Evolutionary conservation across 2,329 filamentous ascomycete species (phyloP).

Genomic region (Trichoderma simmonsii): DNA sequence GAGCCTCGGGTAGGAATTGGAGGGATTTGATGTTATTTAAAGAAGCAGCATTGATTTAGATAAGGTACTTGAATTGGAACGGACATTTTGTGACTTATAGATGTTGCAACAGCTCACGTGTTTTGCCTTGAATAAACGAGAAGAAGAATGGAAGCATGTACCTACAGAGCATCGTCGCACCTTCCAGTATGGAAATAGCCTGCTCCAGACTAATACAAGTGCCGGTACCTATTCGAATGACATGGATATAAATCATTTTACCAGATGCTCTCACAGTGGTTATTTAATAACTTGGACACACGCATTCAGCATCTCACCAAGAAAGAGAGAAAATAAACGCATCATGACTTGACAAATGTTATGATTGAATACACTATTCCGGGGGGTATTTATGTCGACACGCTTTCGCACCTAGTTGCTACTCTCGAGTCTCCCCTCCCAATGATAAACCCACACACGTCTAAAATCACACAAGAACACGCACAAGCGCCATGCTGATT

Average conservation of each 20-base stretch:
- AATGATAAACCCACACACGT: neutral
- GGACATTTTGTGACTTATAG: neutral
- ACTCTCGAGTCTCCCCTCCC: slow-evolving; percentile 9
- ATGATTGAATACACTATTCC: slow-evolving; percentile 9
- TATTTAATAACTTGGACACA: neutral
- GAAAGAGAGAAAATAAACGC: neutral
- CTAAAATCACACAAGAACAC: slow-evolving; percentile 10
- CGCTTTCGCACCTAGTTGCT: slow-evolving; percentile 15
- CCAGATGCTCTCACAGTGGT: neutral
- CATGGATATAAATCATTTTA: too few relatives aligned
- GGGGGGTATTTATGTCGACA: slow-evolving; percentile 6
- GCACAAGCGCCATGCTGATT: slow-evolving; percentile 12
- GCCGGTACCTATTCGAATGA: neutral
- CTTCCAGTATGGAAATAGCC: neutral
- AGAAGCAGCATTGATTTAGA: slow-evolving; percentile 8
- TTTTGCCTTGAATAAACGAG: neutral
- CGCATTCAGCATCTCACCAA: neutral
- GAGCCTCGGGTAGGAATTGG: neutral
- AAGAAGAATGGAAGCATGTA: neutral
- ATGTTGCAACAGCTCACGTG: neutral
- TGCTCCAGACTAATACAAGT: neutral
- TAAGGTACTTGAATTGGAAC: neutral
- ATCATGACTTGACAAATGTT: neutral
- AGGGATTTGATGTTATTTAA: neutral
- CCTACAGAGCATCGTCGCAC: neutral